A percentile compares a stretch with the other conserved stretches of the same genome.
These are phyloP conservation scores for Acidiella bohemica DNA, from an alignment of 495 filamentous ascomycete genomes.

Conservation along the genomic window DNA sequence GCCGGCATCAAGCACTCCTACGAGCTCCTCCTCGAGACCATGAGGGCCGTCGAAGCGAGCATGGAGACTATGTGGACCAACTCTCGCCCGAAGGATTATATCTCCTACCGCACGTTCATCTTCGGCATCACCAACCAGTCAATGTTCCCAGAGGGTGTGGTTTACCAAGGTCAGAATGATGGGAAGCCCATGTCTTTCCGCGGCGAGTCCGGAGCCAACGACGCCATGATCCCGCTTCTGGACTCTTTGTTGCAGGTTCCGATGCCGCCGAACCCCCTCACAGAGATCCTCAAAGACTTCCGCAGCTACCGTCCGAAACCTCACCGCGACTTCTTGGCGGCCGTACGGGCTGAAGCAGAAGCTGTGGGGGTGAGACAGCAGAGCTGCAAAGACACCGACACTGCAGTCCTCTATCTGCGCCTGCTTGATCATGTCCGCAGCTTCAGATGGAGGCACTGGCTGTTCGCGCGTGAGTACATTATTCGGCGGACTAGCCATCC, in stretches of 20 bases:
- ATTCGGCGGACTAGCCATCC: slow-evolving; percentile 69
- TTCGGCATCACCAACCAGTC: slow-evolving; percentile 78
- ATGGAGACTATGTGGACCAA: slow-evolving; percentile 67
- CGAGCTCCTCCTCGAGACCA: slow-evolving; percentile 52
- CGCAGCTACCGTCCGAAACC: slow-evolving; percentile 71
- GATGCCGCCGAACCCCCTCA: slow-evolving; percentile 76
- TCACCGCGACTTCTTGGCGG: slow-evolving; percentile 68
- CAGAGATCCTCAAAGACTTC: slow-evolving; percentile 74
- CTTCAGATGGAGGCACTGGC: slow-evolving; percentile 89
- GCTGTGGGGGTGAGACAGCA: slow-evolving; percentile 47
- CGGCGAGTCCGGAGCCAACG: slow-evolving; percentile 81
- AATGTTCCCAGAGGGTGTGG: slow-evolving; percentile 83
- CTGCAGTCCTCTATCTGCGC: slow-evolving; percentile 53
- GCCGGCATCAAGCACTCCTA: slow-evolving; percentile 47
- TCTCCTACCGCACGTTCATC: slow-evolving; percentile 81
- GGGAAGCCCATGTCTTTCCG: slow-evolving; percentile 48
- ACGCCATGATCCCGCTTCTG: slow-evolving; percentile 73
- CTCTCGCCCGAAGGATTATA: slow-evolving; percentile 64
- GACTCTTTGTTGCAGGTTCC: slow-evolving; percentile 68
- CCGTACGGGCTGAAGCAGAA: slow-evolving; percentile 45
- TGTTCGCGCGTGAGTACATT: slow-evolving; percentile 90
- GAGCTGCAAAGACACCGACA: slow-evolving; percentile 40
- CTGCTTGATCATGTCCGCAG: slow-evolving; percentile 73
- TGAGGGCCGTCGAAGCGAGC: slow-evolving; percentile 45
- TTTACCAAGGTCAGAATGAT: slow-evolving; percentile 70